Evolutionary conservation across 2,329 filamentous ascomycete species (phyloP).

Genomic region (Fusarium sp.): DNA sequence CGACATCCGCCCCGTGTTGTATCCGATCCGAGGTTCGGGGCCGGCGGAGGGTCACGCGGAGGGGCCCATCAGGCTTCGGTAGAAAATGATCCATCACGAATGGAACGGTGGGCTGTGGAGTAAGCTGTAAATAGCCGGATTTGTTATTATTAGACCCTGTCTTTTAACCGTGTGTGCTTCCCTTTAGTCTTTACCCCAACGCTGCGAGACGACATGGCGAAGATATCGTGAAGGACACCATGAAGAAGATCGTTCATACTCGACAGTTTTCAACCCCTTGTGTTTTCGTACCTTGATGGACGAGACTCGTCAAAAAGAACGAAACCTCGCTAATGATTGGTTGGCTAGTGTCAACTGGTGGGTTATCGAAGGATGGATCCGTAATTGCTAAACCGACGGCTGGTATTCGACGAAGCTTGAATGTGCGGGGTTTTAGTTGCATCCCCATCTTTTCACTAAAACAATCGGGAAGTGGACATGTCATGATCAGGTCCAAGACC

Average conservation of each 20-base stretch:
- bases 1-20: not conserved
- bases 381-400: slow-evolving; percentile 46
- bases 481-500: slow-evolving; percentile 12
- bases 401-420: slow-evolving; percentile 44
- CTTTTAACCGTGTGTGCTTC: slow-evolving; percentile 4
- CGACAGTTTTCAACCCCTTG: not conserved
- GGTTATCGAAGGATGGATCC: slow-evolving; percentile 13
- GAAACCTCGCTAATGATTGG: not conserved
- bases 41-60: slow-evolving; percentile 17
- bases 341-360: not conserved
- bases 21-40: slow-evolving; percentile 37
- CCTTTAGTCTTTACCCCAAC: not conserved
- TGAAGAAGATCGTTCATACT: not conserved
- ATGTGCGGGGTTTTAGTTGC: slow-evolving; percentile 24
- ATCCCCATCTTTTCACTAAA: not conserved
- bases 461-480: slow-evolving; percentile 27
- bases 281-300: not conserved
- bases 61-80: not conserved
- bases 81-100: slow-evolving; percentile 9
- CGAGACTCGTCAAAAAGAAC: not conserved
- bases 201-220: not conserved
- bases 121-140: not conserved
- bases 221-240: not conserved
- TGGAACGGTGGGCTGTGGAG: slow-evolving; percentile 1
- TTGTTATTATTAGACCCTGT: not conserved